Evolutionary conservation across 1,139 yeast species (phyloP).

Genomic region (Pichia norvegensis): DNA sequence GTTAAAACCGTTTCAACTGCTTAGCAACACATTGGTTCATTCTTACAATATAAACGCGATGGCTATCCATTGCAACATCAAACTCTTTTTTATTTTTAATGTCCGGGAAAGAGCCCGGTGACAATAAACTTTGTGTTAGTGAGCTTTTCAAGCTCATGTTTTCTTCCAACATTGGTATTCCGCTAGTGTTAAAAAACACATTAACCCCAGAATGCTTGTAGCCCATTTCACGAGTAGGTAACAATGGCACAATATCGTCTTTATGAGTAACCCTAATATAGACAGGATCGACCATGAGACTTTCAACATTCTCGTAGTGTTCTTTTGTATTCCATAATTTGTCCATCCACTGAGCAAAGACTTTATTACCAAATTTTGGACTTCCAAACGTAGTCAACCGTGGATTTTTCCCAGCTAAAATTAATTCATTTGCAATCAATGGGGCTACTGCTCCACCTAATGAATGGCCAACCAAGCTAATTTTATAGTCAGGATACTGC

Average conservation of each 20-base stretch:
- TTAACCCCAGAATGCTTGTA: constrained; percentile 23
- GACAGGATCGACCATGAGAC: constrained; percentile 23
- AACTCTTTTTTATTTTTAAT: background rate
- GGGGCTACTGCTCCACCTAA: constrained; percentile 65
- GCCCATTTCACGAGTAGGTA: constrained; percentile 37
- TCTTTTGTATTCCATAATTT: constrained; percentile 34
- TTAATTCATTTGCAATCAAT: constrained; percentile 53
- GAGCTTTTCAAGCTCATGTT: background rate
- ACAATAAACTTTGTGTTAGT: background rate
- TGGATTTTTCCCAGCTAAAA: constrained; percentile 43
- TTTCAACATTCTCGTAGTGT: background rate
- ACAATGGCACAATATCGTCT: constrained; percentile 48
- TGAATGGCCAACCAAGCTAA: constrained; percentile 61
- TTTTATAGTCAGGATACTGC: constrained; percentile 38
- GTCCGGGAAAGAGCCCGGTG: too few relatives aligned
- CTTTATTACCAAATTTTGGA: constrained; percentile 53
- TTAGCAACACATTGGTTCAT: constrained; percentile 3
- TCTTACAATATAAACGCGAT: background rate
- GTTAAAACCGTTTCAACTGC: too few relatives aligned
- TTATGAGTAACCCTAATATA: constrained; percentile 47
- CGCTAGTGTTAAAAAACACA: constrained; percentile 13
- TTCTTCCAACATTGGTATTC: constrained; percentile 6
- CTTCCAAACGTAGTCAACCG: constrained; percentile 51
- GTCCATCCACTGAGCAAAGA: constrained; percentile 46
- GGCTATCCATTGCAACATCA: background rate